Evolutionary conservation across 2,329 filamentous ascomycete genomes (phyloP).

Genomic region (Byssoonygena ceratinophila): DNA sequence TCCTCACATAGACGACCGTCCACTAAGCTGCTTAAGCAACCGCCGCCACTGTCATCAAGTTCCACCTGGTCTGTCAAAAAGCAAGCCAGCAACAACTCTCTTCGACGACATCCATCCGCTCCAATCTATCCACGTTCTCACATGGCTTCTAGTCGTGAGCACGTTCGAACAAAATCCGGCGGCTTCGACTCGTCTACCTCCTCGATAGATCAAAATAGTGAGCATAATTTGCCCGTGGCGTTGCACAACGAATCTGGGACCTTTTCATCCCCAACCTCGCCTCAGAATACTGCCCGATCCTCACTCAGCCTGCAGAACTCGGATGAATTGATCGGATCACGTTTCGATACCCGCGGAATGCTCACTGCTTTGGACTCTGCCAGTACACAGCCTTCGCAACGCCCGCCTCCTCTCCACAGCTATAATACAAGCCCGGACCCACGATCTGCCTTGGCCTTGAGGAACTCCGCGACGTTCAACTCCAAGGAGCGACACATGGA

Average conservation of each 20-base stretch:
- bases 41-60: slow-evolving; percentile 30
- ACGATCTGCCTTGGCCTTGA: slow-evolving; percentile 47
- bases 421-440: slow-evolving; percentile 47
- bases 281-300: slow-evolving; percentile 27
- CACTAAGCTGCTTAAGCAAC: slow-evolving; percentile 38
- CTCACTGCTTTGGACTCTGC: slow-evolving; percentile 35
- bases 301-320: slow-evolving; percentile 32
- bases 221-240: slow-evolving; percentile 32
- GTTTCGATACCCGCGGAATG: slow-evolving; percentile 38
- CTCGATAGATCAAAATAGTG: slow-evolving; percentile 38
- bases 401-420: slow-evolving; percentile 36
- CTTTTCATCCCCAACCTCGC: slow-evolving; percentile 21
- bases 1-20: slow-evolving; percentile 24
- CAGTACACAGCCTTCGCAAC: slow-evolving; percentile 26
- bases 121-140: slow-evolving; percentile 37
- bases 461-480: slow-evolving; percentile 57
- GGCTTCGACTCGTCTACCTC: slow-evolving; percentile 40
- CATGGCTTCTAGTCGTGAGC: slow-evolving; percentile 31
- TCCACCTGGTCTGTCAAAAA: slow-evolving; percentile 33
- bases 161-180: slow-evolving; percentile 37
- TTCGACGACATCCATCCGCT: slow-evolving; percentile 40
- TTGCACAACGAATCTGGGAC: slow-evolving; percentile 25
- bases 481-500: slow-evolving; percentile 45
- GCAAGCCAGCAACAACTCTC: slow-evolving; percentile 35
- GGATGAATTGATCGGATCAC: slow-evolving; percentile 37